Conservation (phyloP, 345 rosid genomes). For the Gossypium stocksii region DNA sequence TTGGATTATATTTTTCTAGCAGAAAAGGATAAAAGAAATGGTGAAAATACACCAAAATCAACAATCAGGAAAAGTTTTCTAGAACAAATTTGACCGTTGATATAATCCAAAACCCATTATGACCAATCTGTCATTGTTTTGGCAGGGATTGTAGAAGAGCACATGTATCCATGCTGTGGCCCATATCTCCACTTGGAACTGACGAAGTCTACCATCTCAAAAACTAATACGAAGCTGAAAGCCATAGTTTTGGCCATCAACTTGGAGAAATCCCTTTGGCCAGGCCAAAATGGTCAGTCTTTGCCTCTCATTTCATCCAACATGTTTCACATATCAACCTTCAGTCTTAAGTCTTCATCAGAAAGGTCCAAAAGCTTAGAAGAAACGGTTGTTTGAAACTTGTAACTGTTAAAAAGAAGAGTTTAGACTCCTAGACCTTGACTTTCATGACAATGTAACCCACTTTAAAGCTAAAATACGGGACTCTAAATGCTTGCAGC, state of each 20-base stretch:
- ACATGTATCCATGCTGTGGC: constrained; percentile 24
- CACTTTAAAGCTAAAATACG: no score
- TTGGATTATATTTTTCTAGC: no score
- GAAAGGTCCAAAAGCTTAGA: neutral
- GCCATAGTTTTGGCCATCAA: neutral
- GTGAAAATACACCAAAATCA: no score
- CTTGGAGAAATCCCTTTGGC: constrained; percentile 3
- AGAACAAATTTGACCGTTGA: constrained; percentile 12
- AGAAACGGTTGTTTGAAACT: neutral
- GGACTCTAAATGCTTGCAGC: no score
- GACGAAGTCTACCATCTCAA: neutral
- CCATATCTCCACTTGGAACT: constrained; percentile 19
- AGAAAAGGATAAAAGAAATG: no score
- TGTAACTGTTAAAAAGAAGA: no score
- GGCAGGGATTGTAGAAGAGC: constrained; percentile 2
- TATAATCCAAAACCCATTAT: constrained; percentile 25
- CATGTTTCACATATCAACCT: neutral
- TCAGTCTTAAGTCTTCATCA: no score
- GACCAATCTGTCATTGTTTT: constrained; percentile 25
- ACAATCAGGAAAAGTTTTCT: no score
- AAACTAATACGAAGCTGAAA: neutral
- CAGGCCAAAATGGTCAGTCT: constrained; percentile 26
- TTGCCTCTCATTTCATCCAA: neutral
- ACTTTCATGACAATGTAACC: no score
- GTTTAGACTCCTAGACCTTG: no score